Evolutionary conservation across 768 basidiomycete genomes (phyloP).

Genomic region (Pulveroboletus sp.): DNA sequence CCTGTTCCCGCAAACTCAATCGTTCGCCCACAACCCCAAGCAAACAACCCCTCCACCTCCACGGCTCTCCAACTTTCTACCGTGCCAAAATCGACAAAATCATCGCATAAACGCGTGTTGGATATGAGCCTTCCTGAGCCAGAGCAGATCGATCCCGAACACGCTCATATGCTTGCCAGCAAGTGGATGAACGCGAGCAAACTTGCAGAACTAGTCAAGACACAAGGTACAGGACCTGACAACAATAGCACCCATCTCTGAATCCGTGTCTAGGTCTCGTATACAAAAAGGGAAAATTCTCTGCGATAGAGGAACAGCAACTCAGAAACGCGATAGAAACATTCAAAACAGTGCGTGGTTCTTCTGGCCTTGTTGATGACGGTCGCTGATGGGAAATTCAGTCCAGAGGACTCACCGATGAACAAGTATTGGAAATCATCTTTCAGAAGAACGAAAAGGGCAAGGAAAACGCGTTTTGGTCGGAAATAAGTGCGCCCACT

Average conservation of each 20-base stretch:
- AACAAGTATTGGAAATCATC: constrained; percentile 58
- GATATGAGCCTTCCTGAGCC: constrained; percentile 41
- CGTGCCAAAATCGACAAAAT: constrained; percentile 35
- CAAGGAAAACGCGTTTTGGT: constrained; percentile 70
- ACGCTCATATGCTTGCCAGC: constrained; percentile 66
- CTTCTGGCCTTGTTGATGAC: neutral
- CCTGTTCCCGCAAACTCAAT: constrained; percentile 25
- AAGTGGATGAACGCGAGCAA: constrained; percentile 75
- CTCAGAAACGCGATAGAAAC: constrained; percentile 59
- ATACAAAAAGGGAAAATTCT: constrained; percentile 87
- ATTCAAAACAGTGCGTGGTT: constrained; percentile 52
- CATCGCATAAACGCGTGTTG: constrained; percentile 36
- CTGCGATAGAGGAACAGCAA: constrained; percentile 69
- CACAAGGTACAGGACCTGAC: constrained; percentile 47
- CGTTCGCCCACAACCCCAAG: constrained; percentile 35
- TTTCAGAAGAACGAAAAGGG: constrained; percentile 62
- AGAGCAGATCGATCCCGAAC: constrained; percentile 47
- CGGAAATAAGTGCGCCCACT: constrained; percentile 62
- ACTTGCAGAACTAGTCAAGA: constrained; percentile 62
- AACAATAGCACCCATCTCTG: neutral
- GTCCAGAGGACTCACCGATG: constrained; percentile 49
- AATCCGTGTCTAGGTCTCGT: constrained; percentile 53
- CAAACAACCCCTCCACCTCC: constrained; percentile 42
- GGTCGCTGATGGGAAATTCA: constrained; percentile 22
- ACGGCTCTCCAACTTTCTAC: constrained; percentile 39